Conservation (phyloP, 495 filamentous ascomycete species). For the Jackrogersella minutella region DNA sequence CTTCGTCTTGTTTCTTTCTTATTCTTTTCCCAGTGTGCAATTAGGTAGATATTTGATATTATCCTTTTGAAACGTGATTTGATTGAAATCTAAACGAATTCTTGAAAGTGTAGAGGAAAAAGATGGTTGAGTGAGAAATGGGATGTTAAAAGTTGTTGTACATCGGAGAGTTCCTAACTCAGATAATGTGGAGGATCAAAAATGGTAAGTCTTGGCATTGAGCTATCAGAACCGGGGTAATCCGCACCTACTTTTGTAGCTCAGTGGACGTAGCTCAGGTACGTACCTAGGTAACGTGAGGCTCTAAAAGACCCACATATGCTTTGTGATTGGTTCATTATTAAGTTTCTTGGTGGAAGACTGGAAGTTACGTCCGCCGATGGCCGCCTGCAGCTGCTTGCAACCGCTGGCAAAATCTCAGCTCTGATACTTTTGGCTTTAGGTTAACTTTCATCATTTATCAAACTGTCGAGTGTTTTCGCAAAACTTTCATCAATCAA, state of each 20-base stretch:
- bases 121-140: not conserved
- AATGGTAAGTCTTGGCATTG: conserved; percentile 23
- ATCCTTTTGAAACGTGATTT: not conserved
- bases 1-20: not conserved
- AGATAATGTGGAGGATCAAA: conserved; percentile 1
- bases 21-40: not conserved
- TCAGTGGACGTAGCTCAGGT: no score
- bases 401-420: conserved; percentile 25
- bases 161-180: not conserved
- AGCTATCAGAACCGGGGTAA: conserved; percentile 20
- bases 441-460: not conserved
- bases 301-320: conserved; percentile 24
- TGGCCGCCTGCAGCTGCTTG: conserved; percentile 41
- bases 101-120: not conserved
- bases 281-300: conserved; percentile 24
- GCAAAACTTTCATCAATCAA: conserved; percentile 24
- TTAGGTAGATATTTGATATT: conserved; percentile 2
- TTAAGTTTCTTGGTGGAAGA: conserved; percentile 20
- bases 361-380: conserved; percentile 40
- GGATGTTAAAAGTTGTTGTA: not conserved
- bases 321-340: conserved; percentile 32
- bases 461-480: not conserved
- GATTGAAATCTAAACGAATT: not conserved
- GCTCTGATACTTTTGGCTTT: conserved; percentile 7
- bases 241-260: conserved; percentile 11